These are phyloP conservation scores for Chamaecrista fasciculata DNA, from an alignment of 306 rosid species.

Conservation along the genomic window DNA sequence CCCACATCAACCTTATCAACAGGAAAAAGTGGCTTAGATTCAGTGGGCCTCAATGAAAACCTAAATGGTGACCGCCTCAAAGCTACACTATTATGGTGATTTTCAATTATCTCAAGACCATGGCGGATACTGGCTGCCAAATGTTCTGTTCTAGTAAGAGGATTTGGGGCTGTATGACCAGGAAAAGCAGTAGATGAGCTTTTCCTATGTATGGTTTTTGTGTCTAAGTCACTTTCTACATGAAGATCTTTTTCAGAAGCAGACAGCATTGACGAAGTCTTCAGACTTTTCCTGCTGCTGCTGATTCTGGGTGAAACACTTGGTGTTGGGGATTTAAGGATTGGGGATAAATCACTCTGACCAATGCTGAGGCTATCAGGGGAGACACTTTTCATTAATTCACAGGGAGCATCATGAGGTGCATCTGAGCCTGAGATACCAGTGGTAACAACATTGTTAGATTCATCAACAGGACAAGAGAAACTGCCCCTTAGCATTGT, in stretches of 20 bases:
- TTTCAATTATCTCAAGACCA: constrained; percentile 81
- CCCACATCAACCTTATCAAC: constrained; percentile 67
- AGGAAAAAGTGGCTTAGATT: constrained; percentile 50
- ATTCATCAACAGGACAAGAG: constrained; percentile 38
- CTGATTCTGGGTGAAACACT: constrained; percentile 85
- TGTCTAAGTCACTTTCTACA: constrained; percentile 38
- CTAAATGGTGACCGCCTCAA: constrained; percentile 69
- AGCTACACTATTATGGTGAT: constrained; percentile 65
- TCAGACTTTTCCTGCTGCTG: constrained; percentile 86
- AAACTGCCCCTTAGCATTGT: constrained; percentile 29
- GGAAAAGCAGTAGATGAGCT: constrained; percentile 43
- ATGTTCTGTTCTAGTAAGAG: constrained; percentile 56
- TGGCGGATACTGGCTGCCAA: constrained; percentile 92
- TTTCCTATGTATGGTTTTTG: constrained; percentile 30
- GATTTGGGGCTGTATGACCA: constrained; percentile 45
- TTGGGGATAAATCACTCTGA: constrained; percentile 51
- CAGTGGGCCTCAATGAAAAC: constrained; percentile 66
- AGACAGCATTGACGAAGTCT: constrained; percentile 65
- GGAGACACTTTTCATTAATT: constrained; percentile 45
- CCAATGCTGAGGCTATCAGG: constrained; percentile 55
- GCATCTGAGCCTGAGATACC: constrained; percentile 40
- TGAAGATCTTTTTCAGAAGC: constrained; percentile 66
- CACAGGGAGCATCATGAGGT: constrained; percentile 41
- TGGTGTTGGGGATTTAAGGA: constrained; percentile 78
- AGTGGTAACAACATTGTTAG: constrained; percentile 39